Conservation (phyloP, 2,329 filamentous ascomycete species). For the Diaporthe humulicola region DNA sequence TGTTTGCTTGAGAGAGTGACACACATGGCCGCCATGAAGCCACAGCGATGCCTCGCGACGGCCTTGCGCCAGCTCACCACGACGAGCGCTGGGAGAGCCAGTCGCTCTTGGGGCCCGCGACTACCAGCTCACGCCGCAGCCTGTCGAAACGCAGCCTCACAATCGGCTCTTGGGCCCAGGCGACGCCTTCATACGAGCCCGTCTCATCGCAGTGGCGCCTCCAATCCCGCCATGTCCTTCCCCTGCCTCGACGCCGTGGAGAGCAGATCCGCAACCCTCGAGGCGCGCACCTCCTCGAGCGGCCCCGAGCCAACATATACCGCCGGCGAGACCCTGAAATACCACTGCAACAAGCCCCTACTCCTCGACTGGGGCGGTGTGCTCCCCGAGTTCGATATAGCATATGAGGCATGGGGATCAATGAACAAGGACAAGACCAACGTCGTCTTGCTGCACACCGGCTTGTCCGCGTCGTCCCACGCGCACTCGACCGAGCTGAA, state of each 20-base stretch:
- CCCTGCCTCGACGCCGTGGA: constrained; percentile 91
- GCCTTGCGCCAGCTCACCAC: constrained; percentile 40
- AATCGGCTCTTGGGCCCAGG: not conserved
- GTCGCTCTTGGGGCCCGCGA: constrained; percentile 5
- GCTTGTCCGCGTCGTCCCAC: constrained; percentile 96
- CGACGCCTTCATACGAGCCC: constrained; percentile 43
- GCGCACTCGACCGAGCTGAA: constrained; percentile 92
- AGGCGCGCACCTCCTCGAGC: constrained; percentile 72
- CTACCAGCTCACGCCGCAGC: not conserved
- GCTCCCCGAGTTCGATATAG: constrained; percentile 88
- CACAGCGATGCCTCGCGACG: constrained; percentile 39
- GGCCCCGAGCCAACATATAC: constrained; percentile 97
- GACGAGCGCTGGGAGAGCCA: not conserved
- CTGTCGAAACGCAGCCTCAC: not conserved
- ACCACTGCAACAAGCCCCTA: constrained; percentile 80
- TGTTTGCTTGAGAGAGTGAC: not conserved
- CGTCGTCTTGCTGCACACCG: constrained; percentile 92
- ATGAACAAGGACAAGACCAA: constrained; percentile 87
- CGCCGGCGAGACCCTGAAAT: constrained; percentile 84
- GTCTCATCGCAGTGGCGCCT: constrained; percentile 58
- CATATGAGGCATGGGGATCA: constrained; percentile 92
- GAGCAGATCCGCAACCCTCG: constrained; percentile 80
- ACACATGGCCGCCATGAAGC: constrained; percentile 42
- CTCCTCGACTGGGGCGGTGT: constrained; percentile 95
- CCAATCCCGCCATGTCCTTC: constrained; percentile 89